Evolutionary conservation across 352 stramenopile species (phyloP).

Genomic region (Phytophthora fragariae): DNA sequence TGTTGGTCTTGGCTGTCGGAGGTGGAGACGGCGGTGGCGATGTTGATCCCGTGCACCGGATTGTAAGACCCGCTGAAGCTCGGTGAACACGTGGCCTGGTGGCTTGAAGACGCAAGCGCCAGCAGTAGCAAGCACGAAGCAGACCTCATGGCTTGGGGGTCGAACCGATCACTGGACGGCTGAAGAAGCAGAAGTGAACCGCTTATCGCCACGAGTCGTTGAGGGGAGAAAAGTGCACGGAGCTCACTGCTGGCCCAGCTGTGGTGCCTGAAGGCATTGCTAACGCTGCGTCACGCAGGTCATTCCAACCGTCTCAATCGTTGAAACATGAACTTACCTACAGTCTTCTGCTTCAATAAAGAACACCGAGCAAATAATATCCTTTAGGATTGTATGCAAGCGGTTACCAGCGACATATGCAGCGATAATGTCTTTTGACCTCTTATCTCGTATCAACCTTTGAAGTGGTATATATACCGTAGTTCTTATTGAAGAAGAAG

Average conservation of each 20-base stretch:
- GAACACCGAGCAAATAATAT: no score
- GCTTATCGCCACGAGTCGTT: not conserved
- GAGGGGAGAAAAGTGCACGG: slow-evolving; percentile 21
- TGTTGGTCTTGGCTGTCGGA: not conserved
- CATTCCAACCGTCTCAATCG: slow-evolving; percentile 20
- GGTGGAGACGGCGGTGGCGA: slow-evolving; percentile 22
- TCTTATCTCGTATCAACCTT: no score
- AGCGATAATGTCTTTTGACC: no score
- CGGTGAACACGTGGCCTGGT: not conserved
- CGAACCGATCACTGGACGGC: not conserved
- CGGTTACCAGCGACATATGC: no score
- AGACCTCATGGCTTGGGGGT: slow-evolving; percentile 7
- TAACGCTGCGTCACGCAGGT: slow-evolving; percentile 15
- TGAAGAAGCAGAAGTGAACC: slow-evolving; percentile 24
- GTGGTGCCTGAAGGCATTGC: slow-evolving; percentile 33
- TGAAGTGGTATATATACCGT: no score
- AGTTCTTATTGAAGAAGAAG: no score
- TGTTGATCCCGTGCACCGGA: slow-evolving; percentile 17
- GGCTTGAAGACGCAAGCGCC: not conserved
- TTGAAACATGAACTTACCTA: not conserved
- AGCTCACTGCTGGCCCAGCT: slow-evolving; percentile 12
- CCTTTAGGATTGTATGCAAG: no score
- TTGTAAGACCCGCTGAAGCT: slow-evolving; percentile 8
- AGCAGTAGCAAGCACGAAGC: slow-evolving; percentile 16
- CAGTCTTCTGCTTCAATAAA: no score